Conservation (phyloP, 805 yeast genomes). For the Yamadazyma phyllophila region DNA sequence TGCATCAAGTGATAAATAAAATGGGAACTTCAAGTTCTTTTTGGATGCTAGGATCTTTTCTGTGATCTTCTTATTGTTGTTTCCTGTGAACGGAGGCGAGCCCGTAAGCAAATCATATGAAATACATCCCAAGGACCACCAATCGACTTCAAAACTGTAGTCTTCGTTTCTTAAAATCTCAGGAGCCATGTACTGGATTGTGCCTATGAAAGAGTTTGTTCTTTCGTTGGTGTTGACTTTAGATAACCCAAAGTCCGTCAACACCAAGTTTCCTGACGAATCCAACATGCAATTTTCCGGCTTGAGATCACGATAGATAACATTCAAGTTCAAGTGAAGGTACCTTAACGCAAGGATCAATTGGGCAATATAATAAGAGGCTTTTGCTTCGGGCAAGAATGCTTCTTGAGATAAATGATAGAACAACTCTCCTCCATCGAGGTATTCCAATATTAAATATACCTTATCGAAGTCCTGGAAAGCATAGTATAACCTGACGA, state of each 20-base stretch:
- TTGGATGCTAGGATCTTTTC: slow-evolving; percentile 35
- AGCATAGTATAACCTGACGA: slow-evolving; percentile 44
- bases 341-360: slow-evolving; percentile 40
- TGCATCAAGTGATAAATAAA: slow-evolving; percentile 41
- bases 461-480: slow-evolving; percentile 45
- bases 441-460: slow-evolving; percentile 42
- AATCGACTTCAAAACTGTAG: slow-evolving; percentile 43
- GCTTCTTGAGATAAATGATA: slow-evolving; percentile 36
- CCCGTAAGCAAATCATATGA: slow-evolving; percentile 44
- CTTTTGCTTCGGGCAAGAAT: slow-evolving; percentile 31
- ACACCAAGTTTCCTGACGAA: slow-evolving; percentile 38
- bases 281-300: slow-evolving; percentile 48
- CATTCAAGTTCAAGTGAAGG: slow-evolving; percentile 35
- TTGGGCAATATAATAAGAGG: slow-evolving; percentile 43
- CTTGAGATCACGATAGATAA: slow-evolving; percentile 43
- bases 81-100: slow-evolving; percentile 45
- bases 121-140: slow-evolving; percentile 50
- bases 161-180: slow-evolving; percentile 41
- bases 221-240: slow-evolving; percentile 28
- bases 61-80: slow-evolving; percentile 36
- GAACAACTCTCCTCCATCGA: slow-evolving; percentile 46
- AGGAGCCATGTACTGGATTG: slow-evolving; percentile 49
- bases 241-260: slow-evolving; percentile 45
- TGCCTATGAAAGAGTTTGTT: slow-evolving; percentile 39
- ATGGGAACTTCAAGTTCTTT: slow-evolving; percentile 37